A percentile compares a stretch with the other conserved stretches of the same genome.
phyloP scores from a whole-genome alignment of 257 asterid species.

The Datura wrightii region DNA sequence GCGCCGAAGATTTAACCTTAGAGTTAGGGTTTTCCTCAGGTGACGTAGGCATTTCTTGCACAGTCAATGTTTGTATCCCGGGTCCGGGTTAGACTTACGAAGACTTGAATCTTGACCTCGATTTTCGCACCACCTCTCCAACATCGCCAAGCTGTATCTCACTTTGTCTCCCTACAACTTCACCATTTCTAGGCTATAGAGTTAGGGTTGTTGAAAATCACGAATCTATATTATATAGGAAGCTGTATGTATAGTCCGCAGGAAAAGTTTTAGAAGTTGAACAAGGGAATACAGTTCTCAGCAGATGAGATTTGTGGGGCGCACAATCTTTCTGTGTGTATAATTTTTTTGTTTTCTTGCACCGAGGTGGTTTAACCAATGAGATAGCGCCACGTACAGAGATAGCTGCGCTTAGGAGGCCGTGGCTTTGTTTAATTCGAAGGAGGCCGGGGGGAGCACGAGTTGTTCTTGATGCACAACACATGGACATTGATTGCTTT shows the following conservation, averaged over 20 bases:
- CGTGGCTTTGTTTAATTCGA: conserved; percentile 18
- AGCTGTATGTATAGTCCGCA: neutral
- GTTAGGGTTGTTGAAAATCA: neutral
- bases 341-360: conserved; percentile 1
- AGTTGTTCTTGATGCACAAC: neutral
- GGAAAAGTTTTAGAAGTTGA: neutral
- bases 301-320: conserved; percentile 49
- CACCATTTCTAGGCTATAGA: neutral
- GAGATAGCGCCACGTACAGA: neutral
- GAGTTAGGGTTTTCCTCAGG: conserved; percentile 51
- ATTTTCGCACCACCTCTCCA: conserved; percentile 36
- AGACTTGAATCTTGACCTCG: conserved; percentile 38
- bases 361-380: conserved; percentile 18
- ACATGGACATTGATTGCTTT: conserved; percentile 11
- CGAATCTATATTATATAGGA: neutral
- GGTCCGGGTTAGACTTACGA: conserved; percentile 55
- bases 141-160: neutral
- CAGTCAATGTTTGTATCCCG: neutral
- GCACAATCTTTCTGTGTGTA: conserved; percentile 31
- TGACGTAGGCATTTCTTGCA: conserved; percentile 48
- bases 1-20: conserved; percentile 28
- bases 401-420: neutral
- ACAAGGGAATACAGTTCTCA: conserved; percentile 29
- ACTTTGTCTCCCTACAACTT: neutral
- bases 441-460: neutral